Evolutionary conservation across 352 stramenopile species (phyloP).

Genomic region (Phytophthora cryptogea): DNA sequence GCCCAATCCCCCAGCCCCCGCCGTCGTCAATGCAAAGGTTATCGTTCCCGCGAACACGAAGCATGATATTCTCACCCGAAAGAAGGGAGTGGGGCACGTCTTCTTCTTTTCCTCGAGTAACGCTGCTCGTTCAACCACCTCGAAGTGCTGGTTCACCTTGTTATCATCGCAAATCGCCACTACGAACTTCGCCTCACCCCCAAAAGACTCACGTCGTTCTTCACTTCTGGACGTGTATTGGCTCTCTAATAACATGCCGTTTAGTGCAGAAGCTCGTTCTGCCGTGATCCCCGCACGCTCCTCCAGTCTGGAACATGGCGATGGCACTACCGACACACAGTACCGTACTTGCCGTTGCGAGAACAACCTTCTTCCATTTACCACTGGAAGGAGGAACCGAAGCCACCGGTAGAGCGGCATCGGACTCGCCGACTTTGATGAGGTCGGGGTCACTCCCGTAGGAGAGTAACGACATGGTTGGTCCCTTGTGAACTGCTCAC

Average conservation of each 20-base stretch:
- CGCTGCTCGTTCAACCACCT: slow-evolving; percentile 15
- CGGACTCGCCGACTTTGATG: slow-evolving; percentile 12
- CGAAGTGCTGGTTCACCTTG: slow-evolving; percentile 35
- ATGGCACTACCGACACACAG: slow-evolving; percentile 21
- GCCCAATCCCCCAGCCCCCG: slow-evolving; percentile 20
- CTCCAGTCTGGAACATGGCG: slow-evolving; percentile 25
- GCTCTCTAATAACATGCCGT: slow-evolving; percentile 24
- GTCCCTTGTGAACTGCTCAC: slow-evolving; percentile 11
- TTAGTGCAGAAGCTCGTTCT: slow-evolving; percentile 5
- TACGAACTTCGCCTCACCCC: slow-evolving; percentile 18
- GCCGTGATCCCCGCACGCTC: background rate
- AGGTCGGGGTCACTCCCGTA: slow-evolving; percentile 21
- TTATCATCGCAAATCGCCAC: slow-evolving; percentile 31
- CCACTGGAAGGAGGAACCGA: slow-evolving; percentile 1
- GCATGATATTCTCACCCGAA: slow-evolving; percentile 24
- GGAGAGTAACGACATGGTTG: slow-evolving; percentile 25
- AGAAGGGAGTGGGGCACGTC: slow-evolving; percentile 24
- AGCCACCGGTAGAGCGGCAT: background rate
- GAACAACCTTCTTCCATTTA: slow-evolving; percentile 24
- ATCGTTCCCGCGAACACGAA: slow-evolving; percentile 30
- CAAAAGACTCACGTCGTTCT: slow-evolving; percentile 10
- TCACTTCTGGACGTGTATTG: slow-evolving; percentile 24
- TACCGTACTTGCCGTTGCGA: slow-evolving; percentile 11
- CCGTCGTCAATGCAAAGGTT: slow-evolving; percentile 45
- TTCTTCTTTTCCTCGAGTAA: slow-evolving; percentile 16